A percentile compares a stretch with the other conserved stretches of the same genome.
Conservation (phyloP, 805 yeast species). For the Cyberlindnera mississippiensis region DNA sequence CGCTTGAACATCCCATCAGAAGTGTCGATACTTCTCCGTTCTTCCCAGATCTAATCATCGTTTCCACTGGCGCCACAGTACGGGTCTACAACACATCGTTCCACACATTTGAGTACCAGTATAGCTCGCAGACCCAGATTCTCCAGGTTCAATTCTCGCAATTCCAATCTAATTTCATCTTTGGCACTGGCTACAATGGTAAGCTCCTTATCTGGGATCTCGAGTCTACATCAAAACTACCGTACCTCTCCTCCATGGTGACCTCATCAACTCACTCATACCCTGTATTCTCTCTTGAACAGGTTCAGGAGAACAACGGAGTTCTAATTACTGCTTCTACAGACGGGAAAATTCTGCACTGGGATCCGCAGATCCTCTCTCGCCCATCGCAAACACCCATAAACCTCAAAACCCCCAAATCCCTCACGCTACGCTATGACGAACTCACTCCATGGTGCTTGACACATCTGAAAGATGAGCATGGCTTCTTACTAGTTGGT, state of each 20-base stretch:
- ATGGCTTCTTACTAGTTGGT: conserved; percentile 27
- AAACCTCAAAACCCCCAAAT: conserved; percentile 24
- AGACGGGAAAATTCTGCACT: conserved; percentile 30
- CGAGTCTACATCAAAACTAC: conserved; percentile 13
- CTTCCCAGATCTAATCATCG: conserved; percentile 18
- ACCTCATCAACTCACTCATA: conserved; percentile 22
- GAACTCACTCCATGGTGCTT: conserved; percentile 29
- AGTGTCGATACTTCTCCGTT: conserved; percentile 20
- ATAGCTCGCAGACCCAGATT: conserved; percentile 39
- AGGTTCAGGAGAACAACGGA: conserved; percentile 20
- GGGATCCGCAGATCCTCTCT: conserved; percentile 28
- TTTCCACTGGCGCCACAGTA: conserved; percentile 17
- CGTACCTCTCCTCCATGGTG: conserved; percentile 16
- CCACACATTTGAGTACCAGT: conserved; percentile 32
- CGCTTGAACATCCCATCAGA: conserved; percentile 12
- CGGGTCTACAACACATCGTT: conserved; percentile 24
- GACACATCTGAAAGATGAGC: conserved; percentile 17
- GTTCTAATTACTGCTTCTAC: conserved; percentile 28
- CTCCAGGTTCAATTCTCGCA: conserved; percentile 38
- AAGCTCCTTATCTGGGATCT: conserved; percentile 47
- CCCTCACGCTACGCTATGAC: conserved; percentile 24
- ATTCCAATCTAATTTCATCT: conserved; percentile 35
- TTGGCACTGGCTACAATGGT: conserved; percentile 50
- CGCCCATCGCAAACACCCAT: conserved; percentile 24
- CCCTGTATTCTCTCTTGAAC: conserved; percentile 23